Base-by-base conservation (phyloP, 768 basidiomycete genomes). In the Rhodosporidiobolus sp. region DNA sequence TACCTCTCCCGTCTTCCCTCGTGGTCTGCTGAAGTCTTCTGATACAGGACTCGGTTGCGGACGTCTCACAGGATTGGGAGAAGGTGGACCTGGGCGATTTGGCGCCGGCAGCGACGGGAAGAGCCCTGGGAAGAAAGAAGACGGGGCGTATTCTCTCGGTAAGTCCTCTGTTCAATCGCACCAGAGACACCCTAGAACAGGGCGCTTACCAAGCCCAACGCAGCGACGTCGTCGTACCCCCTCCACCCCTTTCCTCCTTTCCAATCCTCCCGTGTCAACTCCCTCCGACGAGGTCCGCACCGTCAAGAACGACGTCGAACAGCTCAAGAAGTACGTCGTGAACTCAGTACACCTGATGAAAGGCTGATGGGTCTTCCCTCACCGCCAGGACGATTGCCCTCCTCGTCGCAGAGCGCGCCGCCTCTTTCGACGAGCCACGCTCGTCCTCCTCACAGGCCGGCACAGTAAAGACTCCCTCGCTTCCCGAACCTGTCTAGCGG, bases 281-380 rank as follows among this genome's bases (percentile, higher is more conserved):
- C 9, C 46, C 2, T 11, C 4, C n/a, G 32, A 34, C 17, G 60
- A 48, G 3, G 60, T 61, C 11, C 34, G 6, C 19, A n/a, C 10
- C 26, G 49, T 34, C 46, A 50, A n/a, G 28, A 52, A 59, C 56
- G 65, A 66, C 28, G 48, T 66, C 17, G 38, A 66, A 49, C 65
- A 66, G 57, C 48, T 66, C 22, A 66, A 66, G 57, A 46, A 59
- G 65, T 59, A 4, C 30, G 60, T 34, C 1, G 11, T 17, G 1
- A 11, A 6, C 34, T 17, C 19, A 11, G 5, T 56, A 3, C 14
- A 16, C 9, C 22, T 16, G 22, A 26, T 3, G 38, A 12, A 14
- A 43, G 20, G 43, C 22, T 26, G 6, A 12, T 19, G 1, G 20
- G 9, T 16, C 35, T 9, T 5, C 26, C 28, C 43, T 17, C 17